Conservation (phyloP, 2,329 filamentous ascomycete species). For the Cytospora piceicola region DNA sequence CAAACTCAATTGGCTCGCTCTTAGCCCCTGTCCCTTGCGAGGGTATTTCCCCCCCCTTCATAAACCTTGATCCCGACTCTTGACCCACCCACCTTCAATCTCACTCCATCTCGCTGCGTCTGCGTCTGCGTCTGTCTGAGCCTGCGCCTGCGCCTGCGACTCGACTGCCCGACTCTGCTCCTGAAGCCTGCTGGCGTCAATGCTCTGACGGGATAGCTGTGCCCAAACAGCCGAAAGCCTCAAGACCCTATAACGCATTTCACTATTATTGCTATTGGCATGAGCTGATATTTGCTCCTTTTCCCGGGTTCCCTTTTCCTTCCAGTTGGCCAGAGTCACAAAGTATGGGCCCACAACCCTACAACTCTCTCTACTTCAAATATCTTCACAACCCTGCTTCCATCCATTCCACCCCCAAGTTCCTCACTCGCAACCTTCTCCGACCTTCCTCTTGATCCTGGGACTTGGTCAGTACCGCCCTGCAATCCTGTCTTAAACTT, state of each 20-base stretch:
- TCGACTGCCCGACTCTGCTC: not conserved
- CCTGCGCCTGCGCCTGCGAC: slow-evolving; percentile 1
- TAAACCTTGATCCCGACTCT: slow-evolving; percentile 4
- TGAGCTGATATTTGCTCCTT: slow-evolving; percentile 28
- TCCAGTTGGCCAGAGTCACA: slow-evolving; percentile 17
- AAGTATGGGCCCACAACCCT: slow-evolving; percentile 23
- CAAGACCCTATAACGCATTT: slow-evolving; percentile 29
- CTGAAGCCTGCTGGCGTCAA: not conserved
- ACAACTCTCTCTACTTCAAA: slow-evolving; percentile 30
- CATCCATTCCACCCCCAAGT: slow-evolving; percentile 25
- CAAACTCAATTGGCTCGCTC: not conserved
- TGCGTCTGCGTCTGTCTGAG: slow-evolving; percentile 1
- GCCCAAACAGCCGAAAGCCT: slow-evolving; percentile 30
- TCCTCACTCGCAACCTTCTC: slow-evolving; percentile 28
- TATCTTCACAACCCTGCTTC: slow-evolving; percentile 32
- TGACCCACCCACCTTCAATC: slow-evolving; percentile 1
- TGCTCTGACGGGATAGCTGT: not conserved
- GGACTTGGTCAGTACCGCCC: slow-evolving; percentile 29
- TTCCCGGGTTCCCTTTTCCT: slow-evolving; percentile 22
- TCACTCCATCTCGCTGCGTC: slow-evolving; percentile 2
- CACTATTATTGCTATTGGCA: slow-evolving; percentile 25
- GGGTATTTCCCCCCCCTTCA: not conserved
- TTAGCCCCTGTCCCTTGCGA: slow-evolving; percentile 2
- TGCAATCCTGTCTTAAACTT: slow-evolving; percentile 11
- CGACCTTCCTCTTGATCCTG: slow-evolving; percentile 24